Evolutionary conservation across 257 asterid genomes (phyloP), one percentile per base, ranked within the genome.

Genomic region (Cinchona pubescens): DNA sequence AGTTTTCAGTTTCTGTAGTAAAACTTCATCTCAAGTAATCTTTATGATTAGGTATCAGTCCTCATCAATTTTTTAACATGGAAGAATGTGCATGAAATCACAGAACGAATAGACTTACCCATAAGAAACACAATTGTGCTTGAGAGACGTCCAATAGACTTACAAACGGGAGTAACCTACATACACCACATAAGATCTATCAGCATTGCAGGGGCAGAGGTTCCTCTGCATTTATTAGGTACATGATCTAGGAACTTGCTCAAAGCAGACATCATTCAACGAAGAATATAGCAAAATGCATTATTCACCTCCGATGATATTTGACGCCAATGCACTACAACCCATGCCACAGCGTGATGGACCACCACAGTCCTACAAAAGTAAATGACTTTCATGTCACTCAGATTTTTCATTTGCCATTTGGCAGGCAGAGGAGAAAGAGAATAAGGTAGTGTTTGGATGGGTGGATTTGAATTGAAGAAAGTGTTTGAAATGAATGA

Each of bases 91-190:
- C 75, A 45, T 27, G 43, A 70, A 67, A 74, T 23, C 74, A 75
- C 64, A 34, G 79, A 73, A 73, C 51, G 78, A 73, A 42, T 19
- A 42, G 72, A 72, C 87, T 82, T 75, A 94, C 99, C 99, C 51
- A 78, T 88, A 74, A 90, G 90, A 64, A 79, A 72, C 73, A 90
- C 75, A 68, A 72, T 55, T 30, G 88, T 86, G 84, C 84, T 88
- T 76, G 97, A 86, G 76, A 91, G 80, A 77, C 55, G 88, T 76
- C 97, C 99, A 75, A 94, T 90, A 70, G 96, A 77, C 71, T 88
- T 86, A 79, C 99, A 94, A 64, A 94, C 89, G 49, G 96, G 97
- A 83, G n/a, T 94, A 94, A 76, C 99, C 99, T 92, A 87, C 88
- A 78, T 32, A 35, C 18, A 76, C 75, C 81, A 69, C 74, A 69